A percentile compares a stretch with the other conserved stretches of the same genome.
Conservation (phyloP, 139 green algal genomes). For the Tetradesmus lagerheimii region DNA sequence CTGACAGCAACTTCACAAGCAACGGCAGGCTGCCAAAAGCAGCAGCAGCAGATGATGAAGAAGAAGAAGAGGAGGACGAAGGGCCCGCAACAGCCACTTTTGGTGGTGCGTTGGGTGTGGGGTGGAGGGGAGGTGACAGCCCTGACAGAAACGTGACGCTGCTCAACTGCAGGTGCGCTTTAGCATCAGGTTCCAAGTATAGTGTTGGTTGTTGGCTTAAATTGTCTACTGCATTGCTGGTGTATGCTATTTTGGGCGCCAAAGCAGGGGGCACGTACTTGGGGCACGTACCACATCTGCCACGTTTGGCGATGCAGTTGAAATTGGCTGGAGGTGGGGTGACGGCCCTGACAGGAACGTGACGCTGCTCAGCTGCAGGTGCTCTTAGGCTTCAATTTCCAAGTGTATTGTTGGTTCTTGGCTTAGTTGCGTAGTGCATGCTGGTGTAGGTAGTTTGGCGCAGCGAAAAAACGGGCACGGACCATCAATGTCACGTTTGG, state of each 20-base stretch:
- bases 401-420: no score
- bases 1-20: constrained; percentile 20
- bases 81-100: no score
- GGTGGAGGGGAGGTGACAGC: neutral
- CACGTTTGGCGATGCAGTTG: neutral
- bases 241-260: no score
- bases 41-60: neutral
- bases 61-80: neutral
- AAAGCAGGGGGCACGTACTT: no score
- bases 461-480: no score
- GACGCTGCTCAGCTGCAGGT: constrained; percentile 10
- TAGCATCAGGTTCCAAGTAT: no score
- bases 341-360: neutral
- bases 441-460: no score
- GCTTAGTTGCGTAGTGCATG: no score
- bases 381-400: no score
- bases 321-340: neutral
- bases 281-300: no score
- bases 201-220: no score
- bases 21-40: neutral
- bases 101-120: neutral
- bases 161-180: neutral
- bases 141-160: neutral
- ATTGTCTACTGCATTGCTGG: no score
- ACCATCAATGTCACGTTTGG: neutral